Percentiles rank a stretch among this genome's conserved stretches.
Conservation (phyloP, 345 rosid species). For the Cochlearia excelsa region DNA sequence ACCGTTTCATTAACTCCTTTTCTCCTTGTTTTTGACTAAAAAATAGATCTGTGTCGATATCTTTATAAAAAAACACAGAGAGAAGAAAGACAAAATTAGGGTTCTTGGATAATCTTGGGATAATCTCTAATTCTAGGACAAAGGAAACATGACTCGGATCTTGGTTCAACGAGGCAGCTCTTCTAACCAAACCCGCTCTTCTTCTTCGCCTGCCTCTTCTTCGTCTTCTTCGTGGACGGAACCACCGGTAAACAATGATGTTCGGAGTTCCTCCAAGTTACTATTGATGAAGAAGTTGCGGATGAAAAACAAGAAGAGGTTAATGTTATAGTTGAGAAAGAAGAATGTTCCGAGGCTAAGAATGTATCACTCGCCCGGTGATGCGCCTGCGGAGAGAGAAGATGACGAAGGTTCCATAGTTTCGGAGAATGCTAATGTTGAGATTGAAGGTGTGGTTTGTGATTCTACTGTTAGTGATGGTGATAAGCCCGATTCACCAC, state of each 20-base stretch:
- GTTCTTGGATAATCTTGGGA: slow-evolving; percentile 59
- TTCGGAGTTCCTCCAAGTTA: slow-evolving; percentile 41
- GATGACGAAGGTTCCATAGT: slow-evolving; percentile 41
- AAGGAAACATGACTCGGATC: slow-evolving; percentile 72
- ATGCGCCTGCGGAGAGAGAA: slow-evolving; percentile 41
- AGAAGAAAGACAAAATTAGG: too few relatives aligned
- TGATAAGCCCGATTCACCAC: slow-evolving; percentile 63
- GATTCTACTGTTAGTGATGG: slow-evolving; percentile 38
- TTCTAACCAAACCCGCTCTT: slow-evolving; percentile 68
- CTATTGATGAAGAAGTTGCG: slow-evolving; percentile 62
- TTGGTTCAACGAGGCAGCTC: slow-evolving; percentile 91
- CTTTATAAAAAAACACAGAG: too few relatives aligned
- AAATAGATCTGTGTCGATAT: too few relatives aligned
- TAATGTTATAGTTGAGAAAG: slow-evolving; percentile 45
- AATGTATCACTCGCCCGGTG: slow-evolving; percentile 42
- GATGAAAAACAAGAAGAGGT: slow-evolving; percentile 59
- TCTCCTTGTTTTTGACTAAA: too few relatives aligned
- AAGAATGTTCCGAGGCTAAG: slow-evolving; percentile 53
- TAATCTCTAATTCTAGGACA: slow-evolving; percentile 34
- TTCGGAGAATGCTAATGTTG: slow-evolving; percentile 43
- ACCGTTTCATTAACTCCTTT: too few relatives aligned
- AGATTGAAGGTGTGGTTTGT: slow-evolving; percentile 52
- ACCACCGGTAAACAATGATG: slow-evolving; percentile 37
- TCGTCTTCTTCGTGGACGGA: slow-evolving; percentile 61
- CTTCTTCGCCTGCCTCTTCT: slow-evolving; percentile 53